Conservation (phyloP, 352 stramenopile genomes). For the Chrysophaeum taylorii region DNA sequence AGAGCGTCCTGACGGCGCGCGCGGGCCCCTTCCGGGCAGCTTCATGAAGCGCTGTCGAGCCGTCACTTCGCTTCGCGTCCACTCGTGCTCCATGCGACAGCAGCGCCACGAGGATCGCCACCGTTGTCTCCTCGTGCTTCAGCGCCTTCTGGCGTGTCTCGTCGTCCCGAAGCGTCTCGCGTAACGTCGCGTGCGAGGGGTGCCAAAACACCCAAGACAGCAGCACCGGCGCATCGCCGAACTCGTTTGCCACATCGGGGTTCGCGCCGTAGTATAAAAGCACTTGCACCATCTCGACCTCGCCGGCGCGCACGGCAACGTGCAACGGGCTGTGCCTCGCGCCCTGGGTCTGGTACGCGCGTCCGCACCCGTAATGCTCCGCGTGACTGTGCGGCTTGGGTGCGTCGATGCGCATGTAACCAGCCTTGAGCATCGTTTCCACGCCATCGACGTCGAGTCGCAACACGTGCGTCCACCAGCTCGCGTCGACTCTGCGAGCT, state of each 20-base stretch:
- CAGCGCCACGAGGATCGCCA: not conserved
- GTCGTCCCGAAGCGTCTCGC: not conserved
- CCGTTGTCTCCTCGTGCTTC: not conserved
- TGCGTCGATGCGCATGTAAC: not conserved
- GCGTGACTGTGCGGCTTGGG: not conserved
- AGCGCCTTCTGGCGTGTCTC: not conserved
- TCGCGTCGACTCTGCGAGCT: not conserved
- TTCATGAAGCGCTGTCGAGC: not conserved
- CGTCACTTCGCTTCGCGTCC: not conserved
- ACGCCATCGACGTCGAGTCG: not conserved
- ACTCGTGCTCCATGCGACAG: not conserved
- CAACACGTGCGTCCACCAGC: not conserved
- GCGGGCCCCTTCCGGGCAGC: not conserved
- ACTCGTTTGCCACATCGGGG: not conserved
- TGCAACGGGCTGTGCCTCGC: too few species aligned
- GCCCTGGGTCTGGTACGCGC: too few species aligned
- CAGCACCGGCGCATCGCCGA: not conserved
- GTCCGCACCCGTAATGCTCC: not conserved
- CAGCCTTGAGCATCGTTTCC: not conserved
- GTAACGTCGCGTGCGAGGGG: not conserved
- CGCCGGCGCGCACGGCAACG: not conserved
- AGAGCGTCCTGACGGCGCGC: not conserved
- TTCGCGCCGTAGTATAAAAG: not conserved
- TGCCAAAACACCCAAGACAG: not conserved
- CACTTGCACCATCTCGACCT: not conserved